These are phyloP conservation scores for Hemisphaericaspora xylanilytica DNA, from an alignment of 1,139 yeast species.

Conservation along the genomic window DNA sequence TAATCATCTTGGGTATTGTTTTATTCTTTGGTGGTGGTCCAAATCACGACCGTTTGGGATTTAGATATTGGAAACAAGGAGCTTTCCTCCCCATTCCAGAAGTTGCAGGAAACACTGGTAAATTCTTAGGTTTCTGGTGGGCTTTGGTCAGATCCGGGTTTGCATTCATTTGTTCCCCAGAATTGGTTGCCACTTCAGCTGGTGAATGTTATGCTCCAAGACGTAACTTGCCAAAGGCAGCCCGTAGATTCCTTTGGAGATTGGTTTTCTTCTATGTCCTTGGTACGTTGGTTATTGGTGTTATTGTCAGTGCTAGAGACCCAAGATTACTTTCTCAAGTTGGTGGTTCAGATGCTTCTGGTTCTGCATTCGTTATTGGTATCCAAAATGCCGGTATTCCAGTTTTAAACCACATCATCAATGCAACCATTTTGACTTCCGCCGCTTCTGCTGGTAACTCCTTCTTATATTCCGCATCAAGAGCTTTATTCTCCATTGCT, in stretches of 20 bases:
- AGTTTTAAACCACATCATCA: constrained; percentile 62
- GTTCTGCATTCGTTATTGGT: constrained; percentile 52
- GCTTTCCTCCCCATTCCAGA: constrained; percentile 47
- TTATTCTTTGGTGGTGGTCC: constrained; percentile 55
- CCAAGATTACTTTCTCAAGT: constrained; percentile 22
- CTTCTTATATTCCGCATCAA: constrained; percentile 66
- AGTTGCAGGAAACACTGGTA: constrained; percentile 58
- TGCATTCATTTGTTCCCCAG: constrained; percentile 39
- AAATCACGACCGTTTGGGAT: constrained; percentile 57
- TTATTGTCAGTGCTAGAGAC: constrained; percentile 38
- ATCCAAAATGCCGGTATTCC: constrained; percentile 59
- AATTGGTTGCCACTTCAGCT: constrained; percentile 37
- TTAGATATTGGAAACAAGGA: constrained; percentile 63
- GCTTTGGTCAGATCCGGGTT: constrained; percentile 42
- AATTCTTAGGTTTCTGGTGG: constrained; percentile 39
- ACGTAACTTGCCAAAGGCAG: constrained; percentile 45
- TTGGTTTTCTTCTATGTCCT: constrained; percentile 46
- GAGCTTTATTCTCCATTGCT: constrained; percentile 65
- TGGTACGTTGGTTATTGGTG: constrained; percentile 49
- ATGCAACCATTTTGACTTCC: constrained; percentile 65
- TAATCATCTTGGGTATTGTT: constrained; percentile 43
- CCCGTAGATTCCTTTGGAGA: constrained; percentile 46
- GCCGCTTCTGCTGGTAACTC: constrained; percentile 75
- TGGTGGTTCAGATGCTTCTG: constrained; percentile 41
- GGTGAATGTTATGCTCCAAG: constrained; percentile 49